These are phyloP conservation scores for Termitomyces titanicus DNA, from an alignment of 768 basidiomycete species.

Conservation along the genomic window DNA sequence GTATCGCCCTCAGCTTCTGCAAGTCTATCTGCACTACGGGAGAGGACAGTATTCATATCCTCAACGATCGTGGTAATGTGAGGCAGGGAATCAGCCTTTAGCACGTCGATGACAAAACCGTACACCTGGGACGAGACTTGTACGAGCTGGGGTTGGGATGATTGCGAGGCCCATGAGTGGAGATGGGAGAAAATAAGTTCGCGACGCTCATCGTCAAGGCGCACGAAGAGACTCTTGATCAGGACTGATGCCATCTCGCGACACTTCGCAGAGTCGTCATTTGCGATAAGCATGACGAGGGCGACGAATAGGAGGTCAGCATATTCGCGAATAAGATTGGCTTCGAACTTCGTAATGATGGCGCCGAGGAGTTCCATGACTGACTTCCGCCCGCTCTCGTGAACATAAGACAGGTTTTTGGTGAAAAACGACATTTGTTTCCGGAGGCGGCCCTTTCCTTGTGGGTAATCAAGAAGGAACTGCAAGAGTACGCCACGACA, in stretches of 20 bases:
- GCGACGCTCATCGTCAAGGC: slow-evolving; percentile 60
- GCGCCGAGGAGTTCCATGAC: slow-evolving; percentile 91
- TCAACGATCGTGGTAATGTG: slow-evolving; percentile 49
- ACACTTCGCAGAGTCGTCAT: slow-evolving; percentile 89
- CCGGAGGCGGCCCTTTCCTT: slow-evolving; percentile 86
- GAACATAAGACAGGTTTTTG: slow-evolving; percentile 85
- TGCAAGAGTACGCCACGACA: slow-evolving; percentile 87
- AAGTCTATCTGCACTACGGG: slow-evolving; percentile 38
- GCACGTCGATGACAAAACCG: slow-evolving; percentile 72
- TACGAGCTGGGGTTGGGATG: slow-evolving; percentile 53
- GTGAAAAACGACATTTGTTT: slow-evolving; percentile 90
- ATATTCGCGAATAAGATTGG: slow-evolving; percentile 69
- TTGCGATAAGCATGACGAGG: slow-evolving; percentile 89
- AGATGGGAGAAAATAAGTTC: slow-evolving; percentile 63
- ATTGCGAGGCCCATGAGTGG: slow-evolving; percentile 74
- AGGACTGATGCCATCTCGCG: slow-evolving; percentile 85
- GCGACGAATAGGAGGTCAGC: slow-evolving; percentile 88
- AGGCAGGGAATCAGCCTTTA: slow-evolving; percentile 42
- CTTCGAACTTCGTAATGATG: slow-evolving; percentile 80
- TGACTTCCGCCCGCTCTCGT: slow-evolving; percentile 89
- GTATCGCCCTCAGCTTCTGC: slow-evolving; percentile 37
- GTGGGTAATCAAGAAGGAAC: slow-evolving; percentile 96
- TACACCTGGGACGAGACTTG: slow-evolving; percentile 81
- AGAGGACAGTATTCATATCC: slow-evolving; percentile 50
- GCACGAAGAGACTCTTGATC: slow-evolving; percentile 69